Evolutionary conservation across 2,329 filamentous ascomycete genomes (phyloP), one percentile per base, ranked within the genome.

Genomic region (Sphaerulina vaccinii): DNA sequence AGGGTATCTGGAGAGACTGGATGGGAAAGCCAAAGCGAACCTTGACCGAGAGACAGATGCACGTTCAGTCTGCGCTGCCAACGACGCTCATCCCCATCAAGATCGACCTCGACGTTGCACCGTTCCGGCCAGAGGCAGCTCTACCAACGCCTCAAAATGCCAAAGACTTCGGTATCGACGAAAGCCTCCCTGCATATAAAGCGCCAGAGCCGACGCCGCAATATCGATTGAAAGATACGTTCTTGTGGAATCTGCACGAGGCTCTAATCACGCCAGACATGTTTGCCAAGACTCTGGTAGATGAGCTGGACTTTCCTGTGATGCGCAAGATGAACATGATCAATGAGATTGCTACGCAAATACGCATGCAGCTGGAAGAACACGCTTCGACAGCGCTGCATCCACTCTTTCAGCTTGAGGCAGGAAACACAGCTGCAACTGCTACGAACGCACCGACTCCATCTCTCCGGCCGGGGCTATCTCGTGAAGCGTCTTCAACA

Each of bases 181-280:
- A 87, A 53, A 83, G 82, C 4, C 76, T 88, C 44, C 85, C 89
- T 11, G 84, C 90, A 50, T 96, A 95, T 73, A 85, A 86, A 64
- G 79, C 81, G 49, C 87, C 87, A 49, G 92, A 96, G 56, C 73
- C 82, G 55, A 90, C 90, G 11, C 84, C 90, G 1, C 87, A 89
- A 2, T 96, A 90, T 71, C 84, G 93, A 57, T 78, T 99, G 51
- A 90, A 95, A 64, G 93, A 99, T 64, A 87, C 88, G n/a, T 97
- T 99, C 64, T 74, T 96, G 46, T 99, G 93, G 93, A 99, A 99
- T 65, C 79, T 99, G 11, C 92, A 97, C 71, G 93, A 99, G 74
- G 88, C 89, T 0, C 77, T 96, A 52, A 88, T 91, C 45, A 99
- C 93, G 0, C 95, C 93, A 1, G 93, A 99, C 66, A 88, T 95